Percentiles rank a stretch among this genome's conserved stretches.
phyloP scores from a whole-genome alignment of 345 rosid genomes.

The Eucalyptus sp. region DNA sequence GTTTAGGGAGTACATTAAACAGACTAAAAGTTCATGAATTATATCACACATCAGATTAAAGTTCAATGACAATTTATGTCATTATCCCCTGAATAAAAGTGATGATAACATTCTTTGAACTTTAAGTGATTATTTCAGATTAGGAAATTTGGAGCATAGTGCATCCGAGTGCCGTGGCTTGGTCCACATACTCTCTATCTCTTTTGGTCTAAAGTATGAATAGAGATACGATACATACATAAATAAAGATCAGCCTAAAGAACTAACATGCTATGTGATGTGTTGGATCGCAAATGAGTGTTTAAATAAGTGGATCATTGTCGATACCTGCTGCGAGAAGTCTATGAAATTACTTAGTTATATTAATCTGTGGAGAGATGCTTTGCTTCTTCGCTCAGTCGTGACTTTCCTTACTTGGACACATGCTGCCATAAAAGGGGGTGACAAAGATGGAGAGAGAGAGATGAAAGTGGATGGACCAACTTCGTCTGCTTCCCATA shows the following conservation, averaged over 20 bases:
- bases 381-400: background rate
- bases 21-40: too few relatives aligned
- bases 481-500: background rate
- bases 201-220: background rate
- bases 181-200: background rate
- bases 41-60: accelerated
- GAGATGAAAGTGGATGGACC: background rate
- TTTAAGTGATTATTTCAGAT: background rate
- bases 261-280: background rate
- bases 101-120: background rate
- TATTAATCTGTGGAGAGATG: background rate
- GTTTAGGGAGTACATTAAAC: too few relatives aligned
- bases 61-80: too few relatives aligned
- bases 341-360: background rate
- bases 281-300: background rate
- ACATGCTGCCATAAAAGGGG: background rate
- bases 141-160: background rate
- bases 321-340: background rate
- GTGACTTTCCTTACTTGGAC: background rate
- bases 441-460: background rate
- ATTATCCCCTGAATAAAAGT: background rate
- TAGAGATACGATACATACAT: background rate
- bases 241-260: background rate
- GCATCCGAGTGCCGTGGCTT: background rate
- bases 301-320: background rate